Evolutionary conservation across 2,329 filamentous ascomycete species (phyloP).

Genomic region (Colletotrichum destructivum): DNA sequence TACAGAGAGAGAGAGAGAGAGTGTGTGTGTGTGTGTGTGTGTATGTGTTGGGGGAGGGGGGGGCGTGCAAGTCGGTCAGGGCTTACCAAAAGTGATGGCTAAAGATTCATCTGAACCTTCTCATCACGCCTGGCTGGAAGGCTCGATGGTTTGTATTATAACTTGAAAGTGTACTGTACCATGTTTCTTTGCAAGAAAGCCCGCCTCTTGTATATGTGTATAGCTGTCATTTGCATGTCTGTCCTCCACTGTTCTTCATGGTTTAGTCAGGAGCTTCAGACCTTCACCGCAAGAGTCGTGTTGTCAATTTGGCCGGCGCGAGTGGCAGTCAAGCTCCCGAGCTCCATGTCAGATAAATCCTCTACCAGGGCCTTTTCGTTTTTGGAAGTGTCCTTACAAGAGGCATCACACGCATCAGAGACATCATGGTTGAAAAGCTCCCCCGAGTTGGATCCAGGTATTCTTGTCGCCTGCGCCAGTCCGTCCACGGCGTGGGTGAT

Average conservation of each 20-base stretch:
- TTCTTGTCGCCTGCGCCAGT: neutral
- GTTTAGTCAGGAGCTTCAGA: neutral
- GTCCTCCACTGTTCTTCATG: neutral
- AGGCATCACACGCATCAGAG: no score
- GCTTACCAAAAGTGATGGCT: neutral
- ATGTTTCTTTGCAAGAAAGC: conserved; percentile 1
- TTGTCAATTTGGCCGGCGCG: neutral
- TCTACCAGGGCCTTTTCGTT: neutral
- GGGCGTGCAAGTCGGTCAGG: neutral
- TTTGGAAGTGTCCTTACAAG: neutral
- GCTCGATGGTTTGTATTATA: conserved; percentile 25
- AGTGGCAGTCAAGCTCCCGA: neutral
- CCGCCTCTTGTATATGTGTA: neutral
- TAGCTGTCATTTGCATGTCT: neutral
- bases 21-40: neutral
- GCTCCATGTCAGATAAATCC: neutral
- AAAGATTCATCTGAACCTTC: neutral
- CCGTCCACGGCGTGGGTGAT: neutral
- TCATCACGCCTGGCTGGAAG: neutral
- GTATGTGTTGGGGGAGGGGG: no score
- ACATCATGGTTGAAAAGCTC: neutral
- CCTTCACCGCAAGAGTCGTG: neutral
- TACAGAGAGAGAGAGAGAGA: no score
- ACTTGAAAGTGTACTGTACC: conserved; percentile 21
- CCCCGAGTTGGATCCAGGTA: neutral